These are phyloP conservation scores for Rhizophagus clarus DNA, from an alignment of 192 early-diverging fungal genomes.

Conservation along the genomic window DNA sequence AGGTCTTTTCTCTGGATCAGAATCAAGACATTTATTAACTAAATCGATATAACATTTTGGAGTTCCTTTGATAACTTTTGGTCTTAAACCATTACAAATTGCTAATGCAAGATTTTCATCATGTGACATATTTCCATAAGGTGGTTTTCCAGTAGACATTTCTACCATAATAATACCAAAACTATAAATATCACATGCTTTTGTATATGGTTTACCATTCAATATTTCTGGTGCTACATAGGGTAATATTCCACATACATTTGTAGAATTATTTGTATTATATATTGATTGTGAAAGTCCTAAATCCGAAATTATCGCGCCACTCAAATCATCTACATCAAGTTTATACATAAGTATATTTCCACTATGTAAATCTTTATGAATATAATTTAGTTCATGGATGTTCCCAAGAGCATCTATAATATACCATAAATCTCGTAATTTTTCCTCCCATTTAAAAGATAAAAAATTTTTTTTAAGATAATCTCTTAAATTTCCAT, in stretches of 20 bases:
- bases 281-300: constrained; percentile 21
- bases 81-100: too few relatives aligned
- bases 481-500: constrained; percentile 11
- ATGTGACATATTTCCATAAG: too few relatives aligned
- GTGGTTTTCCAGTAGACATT: constrained; percentile 27
- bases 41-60: not conserved
- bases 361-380: constrained; percentile 35
- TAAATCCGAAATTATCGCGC: constrained; percentile 31
- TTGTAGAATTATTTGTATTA: constrained; percentile 20
- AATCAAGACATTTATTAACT: not conserved
- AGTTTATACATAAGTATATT: not conserved
- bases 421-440: not conserved
- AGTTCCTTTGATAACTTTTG: too few relatives aligned
- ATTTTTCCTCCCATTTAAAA: constrained; percentile 12
- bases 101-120: too few relatives aligned
- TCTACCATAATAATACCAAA: constrained; percentile 48
- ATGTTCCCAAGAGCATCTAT: not conserved
- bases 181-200: constrained; percentile 34
- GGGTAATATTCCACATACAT: constrained; percentile 40
- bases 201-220: too few relatives aligned
- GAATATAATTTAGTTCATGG: constrained; percentile 37
- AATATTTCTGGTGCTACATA: constrained; percentile 45
- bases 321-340: constrained; percentile 32
- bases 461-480: not conserved
- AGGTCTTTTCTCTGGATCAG: constrained; percentile 1